A percentile compares a stretch with the other conserved stretches of the same genome.
Conservation (phyloP, 2,329 filamentous ascomycete species). For the Colletotrichum orbiculare region DNA sequence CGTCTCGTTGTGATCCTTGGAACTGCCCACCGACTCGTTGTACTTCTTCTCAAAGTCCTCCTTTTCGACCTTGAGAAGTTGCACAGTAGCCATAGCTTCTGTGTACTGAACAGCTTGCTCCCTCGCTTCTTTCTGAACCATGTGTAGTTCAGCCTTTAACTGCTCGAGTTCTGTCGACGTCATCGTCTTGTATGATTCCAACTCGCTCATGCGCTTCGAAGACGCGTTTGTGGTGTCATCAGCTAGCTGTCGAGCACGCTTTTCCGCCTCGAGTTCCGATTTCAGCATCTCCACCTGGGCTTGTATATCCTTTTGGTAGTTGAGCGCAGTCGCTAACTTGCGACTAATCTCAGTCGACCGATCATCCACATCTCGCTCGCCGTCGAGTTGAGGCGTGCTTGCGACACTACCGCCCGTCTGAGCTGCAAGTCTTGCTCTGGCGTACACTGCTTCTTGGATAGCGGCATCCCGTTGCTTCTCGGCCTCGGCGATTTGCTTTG, state of each 20-base stretch:
- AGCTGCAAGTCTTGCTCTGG: conserved; percentile 90
- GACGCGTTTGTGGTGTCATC: conserved; percentile 89
- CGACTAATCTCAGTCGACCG: conserved; percentile 80
- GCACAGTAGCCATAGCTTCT: conserved; percentile 79
- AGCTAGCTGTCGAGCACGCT: conserved; percentile 81
- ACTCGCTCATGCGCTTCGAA: conserved; percentile 83
- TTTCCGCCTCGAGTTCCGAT: conserved; percentile 83
- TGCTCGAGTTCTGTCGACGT: conserved; percentile 87
- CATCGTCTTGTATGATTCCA: conserved; percentile 86
- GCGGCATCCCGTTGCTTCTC: conserved; percentile 95
- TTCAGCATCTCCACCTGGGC: conserved; percentile 76
- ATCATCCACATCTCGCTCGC: conserved; percentile 70
- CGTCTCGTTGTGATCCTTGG: conserved; percentile 76
- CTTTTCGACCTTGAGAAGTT: conserved; percentile 87
- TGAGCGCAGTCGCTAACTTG: conserved; percentile 84
- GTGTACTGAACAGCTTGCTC: conserved; percentile 83
- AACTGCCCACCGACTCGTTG: conserved; percentile 72
- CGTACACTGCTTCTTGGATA: conserved; percentile 94
- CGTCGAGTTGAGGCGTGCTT: conserved; percentile 69
- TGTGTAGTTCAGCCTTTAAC: conserved; percentile 85
- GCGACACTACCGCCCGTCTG: conserved; percentile 73
- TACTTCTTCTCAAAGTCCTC: conserved; percentile 78
- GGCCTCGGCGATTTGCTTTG: conserved; percentile 90
- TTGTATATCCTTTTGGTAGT: conserved; percentile 83
- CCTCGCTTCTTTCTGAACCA: conserved; percentile 79